phyloP scores from a whole-genome alignment of 352 stramenopile species.

The Phytophthora sp. region DNA sequence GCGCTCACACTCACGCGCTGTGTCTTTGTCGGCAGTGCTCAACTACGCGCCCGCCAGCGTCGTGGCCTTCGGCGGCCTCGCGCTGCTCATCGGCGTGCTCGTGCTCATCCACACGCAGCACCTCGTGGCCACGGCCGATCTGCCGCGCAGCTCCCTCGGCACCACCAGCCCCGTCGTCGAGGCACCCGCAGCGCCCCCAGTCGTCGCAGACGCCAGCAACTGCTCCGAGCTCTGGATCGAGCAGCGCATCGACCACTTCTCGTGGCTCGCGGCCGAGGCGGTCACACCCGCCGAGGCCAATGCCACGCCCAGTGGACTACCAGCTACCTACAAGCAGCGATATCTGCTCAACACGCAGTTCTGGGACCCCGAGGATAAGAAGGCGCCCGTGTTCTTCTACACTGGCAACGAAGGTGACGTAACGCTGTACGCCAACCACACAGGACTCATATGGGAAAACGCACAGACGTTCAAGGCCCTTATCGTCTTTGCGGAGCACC shows the following conservation, averaged over 20 bases:
- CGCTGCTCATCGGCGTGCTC: slow-evolving; percentile 62
- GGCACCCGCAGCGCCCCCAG: not conserved
- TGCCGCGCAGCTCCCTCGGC: slow-evolving; percentile 46
- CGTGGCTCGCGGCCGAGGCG: slow-evolving; percentile 49
- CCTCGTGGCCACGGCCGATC: slow-evolving; percentile 47
- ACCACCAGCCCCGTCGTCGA: slow-evolving; percentile 13
- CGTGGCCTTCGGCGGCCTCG: slow-evolving; percentile 47
- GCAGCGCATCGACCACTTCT: slow-evolving; percentile 92
- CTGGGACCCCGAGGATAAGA: slow-evolving; percentile 69
- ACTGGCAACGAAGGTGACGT: slow-evolving; percentile 95
- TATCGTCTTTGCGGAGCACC: slow-evolving; percentile 96
- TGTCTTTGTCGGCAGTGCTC: slow-evolving; percentile 17
- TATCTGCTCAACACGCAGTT: slow-evolving; percentile 91
- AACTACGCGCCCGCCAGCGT: slow-evolving; percentile 54
- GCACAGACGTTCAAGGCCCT: slow-evolving; percentile 88
- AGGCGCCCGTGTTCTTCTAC: slow-evolving; percentile 93
- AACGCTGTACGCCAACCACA: slow-evolving; percentile 94
- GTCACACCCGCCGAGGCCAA: slow-evolving; percentile 7
- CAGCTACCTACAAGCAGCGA: slow-evolving; percentile 84
- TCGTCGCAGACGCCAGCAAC: slow-evolving; percentile 64
- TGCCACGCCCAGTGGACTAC: slow-evolving; percentile 19
- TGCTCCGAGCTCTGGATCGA: slow-evolving; percentile 89
- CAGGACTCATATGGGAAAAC: slow-evolving; percentile 95
- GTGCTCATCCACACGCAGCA: slow-evolving; percentile 79
- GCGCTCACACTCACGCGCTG: not conserved